Base-by-base conservation (phyloP, 305 asterid species). In the Fraxinus floribunda region DNA sequence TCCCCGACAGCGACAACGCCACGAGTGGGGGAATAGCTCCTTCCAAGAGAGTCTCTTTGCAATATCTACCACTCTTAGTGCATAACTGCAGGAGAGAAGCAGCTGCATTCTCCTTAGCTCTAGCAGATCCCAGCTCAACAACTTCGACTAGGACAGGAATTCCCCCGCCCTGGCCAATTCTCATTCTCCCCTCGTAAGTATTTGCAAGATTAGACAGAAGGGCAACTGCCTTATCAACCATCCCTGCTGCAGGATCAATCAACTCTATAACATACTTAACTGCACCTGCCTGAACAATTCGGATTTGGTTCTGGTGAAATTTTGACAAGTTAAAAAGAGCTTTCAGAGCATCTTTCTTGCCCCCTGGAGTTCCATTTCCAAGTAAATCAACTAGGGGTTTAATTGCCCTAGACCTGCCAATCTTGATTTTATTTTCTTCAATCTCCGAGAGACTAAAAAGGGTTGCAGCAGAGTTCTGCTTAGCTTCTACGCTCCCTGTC, bases 161-260 rank as follows among this genome's bases (percentile, higher is more conserved):
- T 38, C 97, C 98, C 75, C 92, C 91, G 86, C 86, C 93, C 83
- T 84, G 91, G 79, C 97, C 97, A 71, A 95, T 95, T 10, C 91
- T 89, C 0, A 93, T 80, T 86, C 98, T 88, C 72, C 96, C 98
- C 85, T 93, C 98, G 0, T 82, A 94, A 81, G 90, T 91, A 24
- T 96, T 93, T 15, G 98, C 94, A 75, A 95, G 98, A 88, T 95
- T 93, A 8, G 98, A 95, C 82, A 95, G 86, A 81, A 94, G 96
- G 76, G 97, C 98, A 75, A 94, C 98, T 15, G 97, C 97, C 87
- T 93, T 93, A 83, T 93, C 98, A 68, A 95, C 97, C 98, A 94
- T 91, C 68, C 98, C 98, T 72, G 88, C 91, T 18, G 97, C 95
- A 7, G 98, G 97, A 85, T 95, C 97, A 95, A 95, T 93, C 91